Percentiles rank a stretch among this genome's conserved stretches.
Conservation (phyloP, 2,329 filamentous ascomycete species). For the Beauveria scarabaeidicola region DNA sequence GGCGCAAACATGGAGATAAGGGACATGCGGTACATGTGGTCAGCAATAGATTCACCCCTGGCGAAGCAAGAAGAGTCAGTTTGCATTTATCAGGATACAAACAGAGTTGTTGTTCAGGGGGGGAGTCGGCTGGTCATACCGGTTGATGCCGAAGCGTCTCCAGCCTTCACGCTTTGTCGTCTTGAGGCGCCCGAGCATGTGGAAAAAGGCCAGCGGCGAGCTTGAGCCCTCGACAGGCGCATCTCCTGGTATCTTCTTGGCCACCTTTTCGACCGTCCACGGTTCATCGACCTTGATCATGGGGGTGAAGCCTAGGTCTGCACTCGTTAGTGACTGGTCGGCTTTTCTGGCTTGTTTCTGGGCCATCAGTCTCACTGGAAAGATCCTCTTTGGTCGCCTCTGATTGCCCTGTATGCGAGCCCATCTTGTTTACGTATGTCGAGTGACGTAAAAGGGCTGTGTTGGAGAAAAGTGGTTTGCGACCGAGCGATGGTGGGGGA, state of each 20-base stretch:
- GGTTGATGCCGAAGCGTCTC: conserved; percentile 72
- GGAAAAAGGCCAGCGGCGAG: conserved; percentile 86
- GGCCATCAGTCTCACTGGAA: conserved; percentile 17
- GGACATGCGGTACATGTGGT: conserved; percentile 99
- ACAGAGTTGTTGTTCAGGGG: not conserved
- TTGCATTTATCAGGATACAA: not conserved
- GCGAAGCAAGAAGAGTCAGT: not conserved
- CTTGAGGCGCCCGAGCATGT: conserved; percentile 88
- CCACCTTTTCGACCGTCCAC: conserved; percentile 54
- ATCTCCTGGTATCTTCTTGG: conserved; percentile 50
- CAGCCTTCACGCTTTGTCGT: conserved; percentile 95
- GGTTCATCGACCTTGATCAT: conserved; percentile 33
- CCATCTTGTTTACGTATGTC: conserved; percentile 17
- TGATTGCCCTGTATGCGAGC: conserved; percentile 20
- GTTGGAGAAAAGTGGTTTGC: not conserved
- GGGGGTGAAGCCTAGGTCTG: conserved; percentile 28
- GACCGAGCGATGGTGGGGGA: conserved; percentile 8
- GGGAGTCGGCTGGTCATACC: conserved; percentile 26
- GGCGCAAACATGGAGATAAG: conserved; percentile 91
- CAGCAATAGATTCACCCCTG: conserved; percentile 82
- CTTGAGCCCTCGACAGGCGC: conserved; percentile 50
- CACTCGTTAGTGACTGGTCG: not conserved
- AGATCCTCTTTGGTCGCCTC: conserved; percentile 16
- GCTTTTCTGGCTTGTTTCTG: not conserved
- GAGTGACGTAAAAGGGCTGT: not conserved